Evolutionary conservation across 225 moss, liverwort and hornwort genomes (phyloP), one percentile per base, ranked within the genome.

Genomic region (Pseudisothecium myosuroides): DNA sequence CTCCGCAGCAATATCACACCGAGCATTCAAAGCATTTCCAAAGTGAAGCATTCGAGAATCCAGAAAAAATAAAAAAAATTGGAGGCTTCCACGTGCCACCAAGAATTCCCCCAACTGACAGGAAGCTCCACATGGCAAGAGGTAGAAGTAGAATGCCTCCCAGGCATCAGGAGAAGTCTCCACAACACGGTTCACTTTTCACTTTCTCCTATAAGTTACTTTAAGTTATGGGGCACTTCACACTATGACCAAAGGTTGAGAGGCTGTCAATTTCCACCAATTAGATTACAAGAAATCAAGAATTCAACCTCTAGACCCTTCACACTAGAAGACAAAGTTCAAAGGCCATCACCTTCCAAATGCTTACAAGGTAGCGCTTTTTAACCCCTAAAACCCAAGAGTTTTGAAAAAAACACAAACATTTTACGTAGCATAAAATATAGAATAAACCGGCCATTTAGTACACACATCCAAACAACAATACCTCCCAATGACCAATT

Each of bases 221-320:
- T n/a, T n/a, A n/a, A n/a, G n/a, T n/a, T n/a, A n/a, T n/a, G n/a
- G n/a, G n/a, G n/a, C n/a, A n/a, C n/a, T n/a, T n/a, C n/a, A n/a
- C n/a, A n/a, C n/a, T n/a, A n/a, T n/a, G n/a, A n/a, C n/a, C n/a
- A n/a, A 39, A 13, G 9, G 3, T 19, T 21, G 8, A 75, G 5
- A 32, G 49, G 18, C 1, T 4, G 2, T 20, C 2, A 2, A 21
- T 75, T 31, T 75, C 4, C 19, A 47, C 31, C 49, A 49, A 75
- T 49, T 32, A 32, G 12, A 49, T 12, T 32, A 12, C 1, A 47
- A 76, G 7, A 50, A 20, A 19, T 0, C 7, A 31, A 75, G 1
- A 75, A 49, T 49, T 31, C 2, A 6, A 0, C 10, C 6, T 17
- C 3, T 73, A 2, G 6, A 10, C 10, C 5, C 3, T 74, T 27